Conservation (phyloP, 805 yeast species). For the Schizosaccharomyces lindneri region DNA sequence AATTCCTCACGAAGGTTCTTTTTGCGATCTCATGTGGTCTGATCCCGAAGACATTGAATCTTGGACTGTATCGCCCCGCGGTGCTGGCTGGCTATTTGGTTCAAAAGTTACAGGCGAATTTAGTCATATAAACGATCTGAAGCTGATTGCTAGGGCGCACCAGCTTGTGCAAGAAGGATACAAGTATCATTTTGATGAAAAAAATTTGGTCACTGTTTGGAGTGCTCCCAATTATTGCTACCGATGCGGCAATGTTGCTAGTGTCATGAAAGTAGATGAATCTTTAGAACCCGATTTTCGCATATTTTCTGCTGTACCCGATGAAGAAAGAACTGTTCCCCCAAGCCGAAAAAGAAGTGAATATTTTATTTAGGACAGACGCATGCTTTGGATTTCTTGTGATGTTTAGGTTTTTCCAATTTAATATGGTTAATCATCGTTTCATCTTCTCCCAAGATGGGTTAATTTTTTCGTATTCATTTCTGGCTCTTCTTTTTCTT, state of each 20-base stretch:
- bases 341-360: slow-evolving; percentile 1
- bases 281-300: slow-evolving; percentile 69
- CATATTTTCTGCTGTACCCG: slow-evolving; percentile 62
- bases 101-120: slow-evolving; percentile 83
- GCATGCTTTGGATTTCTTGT: too few relatives aligned
- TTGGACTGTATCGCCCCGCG: slow-evolving; percentile 95
- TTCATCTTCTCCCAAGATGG: too few relatives aligned
- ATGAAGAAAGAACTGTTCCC: not conserved
- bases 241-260: slow-evolving; percentile 93
- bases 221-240: slow-evolving; percentile 93
- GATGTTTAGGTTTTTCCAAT: too few relatives aligned
- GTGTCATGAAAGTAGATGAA: slow-evolving; percentile 89
- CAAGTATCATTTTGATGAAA: slow-evolving; percentile 84
- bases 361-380: not conserved
- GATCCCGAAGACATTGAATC: slow-evolving; percentile 92
- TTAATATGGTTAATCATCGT: too few relatives aligned
- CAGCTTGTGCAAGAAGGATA: slow-evolving; percentile 97
- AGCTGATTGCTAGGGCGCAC: slow-evolving; percentile 83
- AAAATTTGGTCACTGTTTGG: slow-evolving; percentile 95
- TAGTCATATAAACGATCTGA: slow-evolving; percentile 76
- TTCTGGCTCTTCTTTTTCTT: too few relatives aligned
- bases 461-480: too few relatives aligned
- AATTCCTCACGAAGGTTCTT: slow-evolving; percentile 97
- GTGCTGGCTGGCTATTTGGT: slow-evolving; percentile 97
- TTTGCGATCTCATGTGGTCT: slow-evolving; percentile 91